These are phyloP conservation scores for Cryptosporidium bovis DNA, from an alignment of 169 alveolate species.

Conservation along the genomic window DNA sequence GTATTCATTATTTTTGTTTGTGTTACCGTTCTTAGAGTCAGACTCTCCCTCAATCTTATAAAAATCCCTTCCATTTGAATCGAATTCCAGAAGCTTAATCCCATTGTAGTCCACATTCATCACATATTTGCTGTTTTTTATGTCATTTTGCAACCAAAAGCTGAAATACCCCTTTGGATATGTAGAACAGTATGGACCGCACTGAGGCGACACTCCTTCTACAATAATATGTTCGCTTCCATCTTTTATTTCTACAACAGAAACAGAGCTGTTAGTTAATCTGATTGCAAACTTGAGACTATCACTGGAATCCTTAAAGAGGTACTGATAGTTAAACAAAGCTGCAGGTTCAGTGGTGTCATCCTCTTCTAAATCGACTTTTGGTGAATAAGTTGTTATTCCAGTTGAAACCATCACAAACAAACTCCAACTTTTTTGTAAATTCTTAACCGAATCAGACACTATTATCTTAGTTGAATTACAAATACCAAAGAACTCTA, in stretches of 20 bases:
- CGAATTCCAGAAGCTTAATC: not conserved
- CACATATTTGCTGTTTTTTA: not conserved
- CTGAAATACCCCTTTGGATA: slow-evolving; percentile 60
- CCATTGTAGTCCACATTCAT: slow-evolving; percentile 18
- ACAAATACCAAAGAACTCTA: slow-evolving; percentile 25
- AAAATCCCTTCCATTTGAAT: not conserved
- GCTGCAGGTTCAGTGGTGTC: no score
- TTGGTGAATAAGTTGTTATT: not conserved
- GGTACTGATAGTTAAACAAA: not conserved
- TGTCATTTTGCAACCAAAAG: slow-evolving; percentile 35
- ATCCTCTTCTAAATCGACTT: not conserved
- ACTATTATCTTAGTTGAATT: slow-evolving; percentile 32
- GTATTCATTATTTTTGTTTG: not conserved
- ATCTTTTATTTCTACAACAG: not conserved
- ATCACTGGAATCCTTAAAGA: slow-evolving; percentile 10
- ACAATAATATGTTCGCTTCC: no score
- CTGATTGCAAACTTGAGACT: not conserved
- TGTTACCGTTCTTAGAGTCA: not conserved
- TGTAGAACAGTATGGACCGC: slow-evolving; percentile 73
- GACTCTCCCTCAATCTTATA: not conserved
- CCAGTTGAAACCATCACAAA: slow-evolving; percentile 48
- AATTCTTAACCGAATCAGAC: not conserved
- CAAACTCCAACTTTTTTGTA: slow-evolving; percentile 27
- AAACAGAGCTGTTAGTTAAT: not conserved
- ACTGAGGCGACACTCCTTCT: slow-evolving; percentile 29